Percentiles rank a stretch among this genome's conserved stretches.
Conservation (phyloP, 2,329 filamentous ascomycete genomes). For the Biscogniauxia marginata region DNA sequence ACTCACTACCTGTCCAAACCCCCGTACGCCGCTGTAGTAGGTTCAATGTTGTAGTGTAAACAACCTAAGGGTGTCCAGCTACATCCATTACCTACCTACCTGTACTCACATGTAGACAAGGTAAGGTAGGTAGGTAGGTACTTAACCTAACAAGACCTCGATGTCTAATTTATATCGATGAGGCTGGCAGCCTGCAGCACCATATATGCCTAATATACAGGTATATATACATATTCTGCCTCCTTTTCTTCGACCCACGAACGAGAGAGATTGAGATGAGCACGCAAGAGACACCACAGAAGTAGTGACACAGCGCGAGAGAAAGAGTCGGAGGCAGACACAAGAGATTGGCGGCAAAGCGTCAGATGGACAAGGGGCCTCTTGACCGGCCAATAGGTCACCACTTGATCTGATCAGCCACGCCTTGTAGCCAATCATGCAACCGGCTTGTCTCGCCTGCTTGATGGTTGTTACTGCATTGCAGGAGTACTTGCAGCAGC, state of each 20-base stretch:
- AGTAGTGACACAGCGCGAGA: not conserved
- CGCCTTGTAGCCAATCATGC: slow-evolving; percentile 13
- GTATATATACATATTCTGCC: too few species aligned
- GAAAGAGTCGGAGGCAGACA: not conserved
- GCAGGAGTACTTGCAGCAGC: slow-evolving; percentile 7
- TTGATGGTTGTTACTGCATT: slow-evolving; percentile 10
- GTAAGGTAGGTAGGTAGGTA: slow-evolving; percentile 6
- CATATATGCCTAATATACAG: not conserved
- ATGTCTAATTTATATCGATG: too few species aligned
- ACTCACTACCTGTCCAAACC: not conserved
- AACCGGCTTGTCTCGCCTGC: slow-evolving; percentile 6
- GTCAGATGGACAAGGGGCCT: slow-evolving; percentile 20
- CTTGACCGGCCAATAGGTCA: slow-evolving; percentile 16
- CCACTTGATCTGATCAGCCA: slow-evolving; percentile 19
- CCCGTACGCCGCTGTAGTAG: not conserved
- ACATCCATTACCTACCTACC: too few species aligned
- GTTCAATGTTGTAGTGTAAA: too few species aligned
- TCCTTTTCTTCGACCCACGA: not conserved
- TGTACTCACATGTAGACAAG: too few species aligned
- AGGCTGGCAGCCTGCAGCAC: too few species aligned
- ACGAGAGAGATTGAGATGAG: not conserved
- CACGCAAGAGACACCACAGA: slow-evolving; percentile 2
- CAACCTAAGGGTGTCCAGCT: not conserved
- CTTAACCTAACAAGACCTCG: slow-evolving; percentile 6
- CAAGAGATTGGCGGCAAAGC: slow-evolving; percentile 16